Percentiles rank a stretch among this genome's conserved stretches.
These are phyloP conservation scores for Huntiella decipiens DNA, from an alignment of 2,329 filamentous ascomycete species.

Conservation along the genomic window DNA sequence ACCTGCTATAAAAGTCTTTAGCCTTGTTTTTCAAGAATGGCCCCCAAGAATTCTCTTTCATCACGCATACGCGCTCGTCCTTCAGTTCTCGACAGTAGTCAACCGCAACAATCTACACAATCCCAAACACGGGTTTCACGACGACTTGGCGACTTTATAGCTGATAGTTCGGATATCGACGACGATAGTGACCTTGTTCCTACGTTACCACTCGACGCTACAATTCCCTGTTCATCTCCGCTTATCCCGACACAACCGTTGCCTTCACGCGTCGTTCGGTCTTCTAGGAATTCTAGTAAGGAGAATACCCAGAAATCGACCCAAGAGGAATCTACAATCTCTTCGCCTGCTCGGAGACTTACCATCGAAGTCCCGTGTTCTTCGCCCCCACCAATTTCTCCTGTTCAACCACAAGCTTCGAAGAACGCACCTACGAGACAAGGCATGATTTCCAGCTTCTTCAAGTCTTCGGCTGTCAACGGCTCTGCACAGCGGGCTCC, in stretches of 20 bases:
- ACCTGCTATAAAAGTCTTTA: no score
- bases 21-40: no score
- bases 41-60: no score
- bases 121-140: no score
- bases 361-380: conserved; percentile 70
- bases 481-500: conserved; percentile 13
- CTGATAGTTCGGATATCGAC: neutral
- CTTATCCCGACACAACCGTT: conserved; percentile 30
- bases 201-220: conserved; percentile 17
- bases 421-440: conserved; percentile 15
- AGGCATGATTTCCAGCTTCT: conserved; percentile 19
- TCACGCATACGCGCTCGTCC: no score
- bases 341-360: conserved; percentile 18
- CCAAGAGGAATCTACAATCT: conserved; percentile 23
- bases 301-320: conserved; percentile 9
- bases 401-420: neutral
- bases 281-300: neutral
- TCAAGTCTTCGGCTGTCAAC: conserved; percentile 3
- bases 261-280: neutral
- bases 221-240: conserved; percentile 26
- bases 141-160: no score
- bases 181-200: conserved; percentile 18
- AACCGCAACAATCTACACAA: no score
- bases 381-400: conserved; percentile 37
- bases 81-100: no score